Base-by-base conservation (phyloP, 1,284 basidiomycete species). In the Malassezia globosa region DNA sequence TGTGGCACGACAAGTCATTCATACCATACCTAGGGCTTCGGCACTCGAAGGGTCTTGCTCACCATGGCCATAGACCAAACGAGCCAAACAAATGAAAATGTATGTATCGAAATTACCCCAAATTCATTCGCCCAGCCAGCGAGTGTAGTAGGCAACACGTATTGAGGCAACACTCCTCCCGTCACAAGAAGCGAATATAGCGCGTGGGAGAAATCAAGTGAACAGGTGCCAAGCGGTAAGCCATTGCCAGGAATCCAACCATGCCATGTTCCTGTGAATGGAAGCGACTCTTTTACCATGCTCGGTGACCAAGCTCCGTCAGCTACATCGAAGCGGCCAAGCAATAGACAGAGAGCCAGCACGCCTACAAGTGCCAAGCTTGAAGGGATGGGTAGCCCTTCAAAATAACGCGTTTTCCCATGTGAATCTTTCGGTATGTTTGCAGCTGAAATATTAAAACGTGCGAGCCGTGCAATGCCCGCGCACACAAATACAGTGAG, bases 381-480 rank as follows among this genome's bases (percentile, higher is more conserved):
- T 0, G 86, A 87, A 1, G 94, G 94, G 55, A 99, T 97, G 14
- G 94, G 94, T 19, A 99, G 78, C 5, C 92, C 94, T 74, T 97
- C 92, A 73, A 97, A 99, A 75, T 92, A 96, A 67, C 82, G 82
- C 14, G 85, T 79, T 72, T 95, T 97, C 45, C 94, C 92, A 23
- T 77, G 77, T 5, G 73, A 73, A 69, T 92, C 87, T 72, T 92
- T 89, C 1, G 94, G 94, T 23, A 96, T 79, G 38, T 87, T 77
- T 2, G 94, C 94, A 42, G 94, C 90, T 0, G 94, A 97, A 11
- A 90, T 94, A 73, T 99, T 99, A 79, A 96, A 99, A 33, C 94
- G 81, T 6, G 92, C 92, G 39, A 97, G 82, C 40, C 92, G 82
- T 19, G 94, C 94, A 46, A 99, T 81, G 31, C 94, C 94, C 69